Evolutionary conservation across 1,139 yeast species (phyloP), one percentile per base, ranked within the genome.

Genomic region (Candida sojae): DNA sequence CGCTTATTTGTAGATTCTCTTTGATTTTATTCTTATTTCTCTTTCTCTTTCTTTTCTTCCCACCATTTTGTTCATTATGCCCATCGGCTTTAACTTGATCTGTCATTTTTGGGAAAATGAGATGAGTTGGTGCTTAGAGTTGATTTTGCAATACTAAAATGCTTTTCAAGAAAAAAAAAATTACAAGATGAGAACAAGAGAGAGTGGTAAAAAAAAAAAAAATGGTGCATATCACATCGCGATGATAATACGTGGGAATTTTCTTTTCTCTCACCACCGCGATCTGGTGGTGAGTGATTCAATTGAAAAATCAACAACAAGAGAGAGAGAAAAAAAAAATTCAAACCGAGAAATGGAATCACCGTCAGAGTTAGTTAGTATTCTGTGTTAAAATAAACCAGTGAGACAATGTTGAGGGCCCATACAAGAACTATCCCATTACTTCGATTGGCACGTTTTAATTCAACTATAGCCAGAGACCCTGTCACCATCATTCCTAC

Each of bases 401-500:
- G 9, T 12, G n/a, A 8, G 4, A 26, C 48, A 29, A 40, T 47
- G 48, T 37, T 47, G 30, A 40, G 36, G 30, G 5, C n/a, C 5
- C 23, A 26, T 33, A 34, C 37, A 23, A 25, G 39, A n/a, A 13
- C 33, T 9, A 17, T 29, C 23, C 39, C 41, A 34, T 41, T 29
- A 30, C 37, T 29, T 33, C 39, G 45, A 23, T 34, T 40, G 25
- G 13, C 25, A n/a, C 39, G 57, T 30, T 45, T 47, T 41, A 52
- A 52, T 42, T 50, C 57, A 2, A 44, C 53, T 9, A 26, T 32
- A 1, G 28, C 63, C 62, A 10, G 69, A 56, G 45, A 69, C 39
- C 44, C 71, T 5, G 63, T 68, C 33, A 61, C 71, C 11, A 67
- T 75, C 36, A 69, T 75, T 6, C 80, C 80, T 0, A 60, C 74